Base-by-base conservation (phyloP, 345 rosid species). In the Fremontodendron californicum region DNA sequence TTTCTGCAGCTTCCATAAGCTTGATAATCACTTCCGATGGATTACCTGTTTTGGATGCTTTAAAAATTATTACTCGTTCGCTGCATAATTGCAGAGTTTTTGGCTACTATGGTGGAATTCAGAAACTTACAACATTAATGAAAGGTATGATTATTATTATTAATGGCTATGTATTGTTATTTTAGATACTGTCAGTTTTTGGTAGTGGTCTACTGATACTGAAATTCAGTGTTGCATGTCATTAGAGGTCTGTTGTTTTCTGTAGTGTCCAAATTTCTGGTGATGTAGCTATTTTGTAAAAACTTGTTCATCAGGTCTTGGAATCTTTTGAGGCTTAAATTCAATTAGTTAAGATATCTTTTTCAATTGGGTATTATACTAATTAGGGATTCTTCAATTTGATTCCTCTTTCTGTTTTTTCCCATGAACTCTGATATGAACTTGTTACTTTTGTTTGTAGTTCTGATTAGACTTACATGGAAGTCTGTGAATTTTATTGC, bases 81-180 rank as follows among this genome's bases (percentile, higher is more conserved):
- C 76, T 89, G 82, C 91, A 89, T 85, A 91, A 91, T 82, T 88
- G 95, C 85, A 83, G 84, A 81, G 89, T 87, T 74, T 85, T 91
- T 85, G 91, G 88, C 65, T 87, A 82, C 68, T 86, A 85, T 78
- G 91, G 93, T 67, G 95, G 95, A 55, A 80, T 89, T 78, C 93
- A 87, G 77, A 91, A 86, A 83, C 87, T 91, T 60, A 89, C 90
- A 45, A 89, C 90, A 33, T 75, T 91, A 80, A 81, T 91, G 91
- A 91, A 91, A 87, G 95, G 93, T 91, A 76, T 69, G 33, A 27
- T 80, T 33, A 52, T 60, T 68, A 45, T 71, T 46, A 61, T 63
- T 23, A 33, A n/a, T 46, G 16, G 57, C 11, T 11, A 21, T 63
- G 33, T 58, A 35, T 9, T 35, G n/a, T n/a, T n/a, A n/a, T 39